Evolutionary conservation across 1,284 basidiomycete species (phyloP), one percentile per base, ranked within the genome.

Genomic region (Erythrobasidium hasegawianum): DNA sequence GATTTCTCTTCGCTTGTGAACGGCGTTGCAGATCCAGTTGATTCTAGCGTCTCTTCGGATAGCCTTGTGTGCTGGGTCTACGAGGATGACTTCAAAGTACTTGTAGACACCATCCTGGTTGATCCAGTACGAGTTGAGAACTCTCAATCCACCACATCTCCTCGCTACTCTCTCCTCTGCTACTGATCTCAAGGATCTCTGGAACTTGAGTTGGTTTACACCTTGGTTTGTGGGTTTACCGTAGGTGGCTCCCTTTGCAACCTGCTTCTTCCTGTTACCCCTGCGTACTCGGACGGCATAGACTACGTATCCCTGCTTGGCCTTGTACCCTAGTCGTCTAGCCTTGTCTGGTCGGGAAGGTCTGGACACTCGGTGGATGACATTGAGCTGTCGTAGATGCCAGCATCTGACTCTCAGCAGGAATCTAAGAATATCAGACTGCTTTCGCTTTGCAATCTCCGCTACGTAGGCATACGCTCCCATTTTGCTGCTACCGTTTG

Each of bases 51-150:
- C 95, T 71, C 93, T 89, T 72, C 91, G 90, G 80, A 97, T 87
- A 53, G 81, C 81, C 78, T 81, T 81, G 80, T 81, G 80, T 59
- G 74, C 75, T 66, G 80, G 92, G 77, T 99, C 95, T 68, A 99
- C 93, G 73, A 95, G 86, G 78, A 99, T 98, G 75, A 99, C 92
- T 80, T 98, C 95, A 82, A 87, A 98, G 84, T 96, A 98, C 80
- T 97, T 97, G 87, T 97, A 97, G 47, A 97, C 90, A 82, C 94
- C 94, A 79, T 97, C 94, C 82, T 97, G 91, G 83, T 97, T 97
- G 78, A 99, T 82, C 95, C 95, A 97, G 86, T 99, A 99, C 67
- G 94, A 97, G 73, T 75, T 79, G 53, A 80, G 71, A 64, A 98
- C 94, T 69, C 95, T 87, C 76, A 98, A 81, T 81, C 97, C 97